phyloP scores from a whole-genome alignment of 257 asterid species.

The Solanum chiquidenum region DNA sequence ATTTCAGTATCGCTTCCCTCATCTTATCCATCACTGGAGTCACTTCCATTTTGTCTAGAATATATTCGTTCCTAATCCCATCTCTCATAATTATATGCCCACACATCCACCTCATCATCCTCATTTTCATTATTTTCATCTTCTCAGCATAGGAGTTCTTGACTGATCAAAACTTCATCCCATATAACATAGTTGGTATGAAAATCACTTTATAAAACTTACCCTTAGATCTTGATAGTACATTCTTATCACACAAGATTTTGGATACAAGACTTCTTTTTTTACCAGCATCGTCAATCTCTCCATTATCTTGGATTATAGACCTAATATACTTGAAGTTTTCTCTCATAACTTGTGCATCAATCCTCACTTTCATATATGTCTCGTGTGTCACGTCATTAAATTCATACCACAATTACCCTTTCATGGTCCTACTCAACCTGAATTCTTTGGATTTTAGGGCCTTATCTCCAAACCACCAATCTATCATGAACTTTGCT shows the following conservation, averaged over 20 bases:
- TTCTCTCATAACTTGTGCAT: neutral
- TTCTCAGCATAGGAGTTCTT: neutral
- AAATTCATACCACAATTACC: neutral
- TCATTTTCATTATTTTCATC: neutral
- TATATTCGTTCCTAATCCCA: neutral
- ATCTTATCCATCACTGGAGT: neutral
- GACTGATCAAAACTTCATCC: neutral
- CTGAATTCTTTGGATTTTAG: neutral
- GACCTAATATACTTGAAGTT: neutral
- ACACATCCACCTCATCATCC: neutral
- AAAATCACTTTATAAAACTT: no score
- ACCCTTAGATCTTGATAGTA: neutral
- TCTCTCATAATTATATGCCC: neutral
- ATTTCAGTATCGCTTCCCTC: neutral
- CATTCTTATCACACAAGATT: neutral
- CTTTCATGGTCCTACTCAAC: neutral
- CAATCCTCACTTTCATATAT: neutral
- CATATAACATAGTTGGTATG: neutral
- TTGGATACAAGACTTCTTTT: neutral
- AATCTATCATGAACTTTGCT: neutral
- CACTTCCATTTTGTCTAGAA: neutral
- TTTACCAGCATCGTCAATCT: neutral
- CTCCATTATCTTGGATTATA: neutral
- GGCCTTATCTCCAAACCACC: neutral
- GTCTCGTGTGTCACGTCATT: neutral